phyloP scores from a whole-genome alignment of 2,329 filamentous ascomycete species.

The Scytalidium lignicola region DNA sequence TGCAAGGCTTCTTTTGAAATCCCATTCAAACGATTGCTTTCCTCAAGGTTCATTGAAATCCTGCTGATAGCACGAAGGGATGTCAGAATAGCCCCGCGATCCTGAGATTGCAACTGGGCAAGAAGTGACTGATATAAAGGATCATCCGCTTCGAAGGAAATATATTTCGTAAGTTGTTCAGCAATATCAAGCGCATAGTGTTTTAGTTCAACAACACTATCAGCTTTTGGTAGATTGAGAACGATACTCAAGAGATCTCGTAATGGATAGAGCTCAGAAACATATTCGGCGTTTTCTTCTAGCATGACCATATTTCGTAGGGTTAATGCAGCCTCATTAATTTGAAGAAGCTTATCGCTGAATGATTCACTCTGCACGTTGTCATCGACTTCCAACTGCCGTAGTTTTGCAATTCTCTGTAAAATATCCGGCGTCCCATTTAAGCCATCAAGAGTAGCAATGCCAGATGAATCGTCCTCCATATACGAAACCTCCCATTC shows the following conservation, averaged over 20 bases:
- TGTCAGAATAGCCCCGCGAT: slow-evolving; percentile 78
- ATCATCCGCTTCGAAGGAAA: slow-evolving; percentile 66
- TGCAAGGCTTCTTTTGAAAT: slow-evolving; percentile 63
- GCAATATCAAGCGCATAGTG: slow-evolving; percentile 89
- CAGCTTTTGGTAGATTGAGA: slow-evolving; percentile 68
- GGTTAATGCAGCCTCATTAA: slow-evolving; percentile 83
- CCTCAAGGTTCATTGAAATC: slow-evolving; percentile 81
- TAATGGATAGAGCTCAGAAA: slow-evolving; percentile 68
- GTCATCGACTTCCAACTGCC: slow-evolving; percentile 57
- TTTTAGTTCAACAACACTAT: slow-evolving; percentile 75
- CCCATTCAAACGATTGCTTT: slow-evolving; percentile 69
- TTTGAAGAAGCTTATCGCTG: slow-evolving; percentile 64
- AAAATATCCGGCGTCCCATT: slow-evolving; percentile 67
- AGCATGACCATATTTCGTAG: slow-evolving; percentile 95
- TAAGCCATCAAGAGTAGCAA: slow-evolving; percentile 58
- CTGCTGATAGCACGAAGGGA: slow-evolving; percentile 76
- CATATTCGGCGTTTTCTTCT: slow-evolving; percentile 78
- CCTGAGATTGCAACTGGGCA: slow-evolving; percentile 57
- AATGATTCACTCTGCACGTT: slow-evolving; percentile 67
- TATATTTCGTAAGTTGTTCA: slow-evolving; percentile 81
- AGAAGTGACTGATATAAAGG: slow-evolving; percentile 75
- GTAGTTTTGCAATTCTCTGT: slow-evolving; percentile 62
- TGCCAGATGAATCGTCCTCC: slow-evolving; percentile 47
- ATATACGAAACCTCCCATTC: slow-evolving; percentile 74
- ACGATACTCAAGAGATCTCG: slow-evolving; percentile 81